phyloP scores from a whole-genome alignment of 768 basidiomycete genomes.

The Albatrellus ellisii region DNA sequence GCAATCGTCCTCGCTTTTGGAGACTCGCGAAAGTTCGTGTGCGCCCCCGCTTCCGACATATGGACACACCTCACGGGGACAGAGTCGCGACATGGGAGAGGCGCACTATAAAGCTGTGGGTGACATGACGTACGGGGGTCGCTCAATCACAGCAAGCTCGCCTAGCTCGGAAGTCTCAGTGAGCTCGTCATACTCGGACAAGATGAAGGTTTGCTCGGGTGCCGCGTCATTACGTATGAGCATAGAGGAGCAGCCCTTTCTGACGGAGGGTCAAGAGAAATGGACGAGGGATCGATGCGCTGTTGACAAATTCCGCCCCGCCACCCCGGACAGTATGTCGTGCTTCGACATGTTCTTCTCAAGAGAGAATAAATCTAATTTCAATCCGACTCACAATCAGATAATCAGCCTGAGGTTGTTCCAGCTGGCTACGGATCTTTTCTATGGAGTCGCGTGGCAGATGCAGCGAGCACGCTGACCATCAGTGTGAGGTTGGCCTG shows the following conservation, averaged over 20 bases:
- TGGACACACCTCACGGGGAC: no score
- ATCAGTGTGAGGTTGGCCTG: conserved; percentile 48
- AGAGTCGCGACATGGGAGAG: no score
- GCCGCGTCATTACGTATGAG: conserved; percentile 31
- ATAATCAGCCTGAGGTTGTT: no score
- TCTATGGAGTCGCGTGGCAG: conserved; percentile 46
- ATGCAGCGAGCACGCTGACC: conserved; percentile 37
- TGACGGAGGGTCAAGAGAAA: conserved; percentile 1
- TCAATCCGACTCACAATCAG: no score
- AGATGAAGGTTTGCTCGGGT: conserved; percentile 20
- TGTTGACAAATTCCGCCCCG: no score
- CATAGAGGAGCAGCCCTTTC: conserved; percentile 22
- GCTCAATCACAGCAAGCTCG: conserved; percentile 12
- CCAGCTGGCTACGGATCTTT: conserved; percentile 27
- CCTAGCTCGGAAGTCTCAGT: conserved; percentile 19
- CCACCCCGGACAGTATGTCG: no score
- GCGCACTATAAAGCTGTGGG: no score
- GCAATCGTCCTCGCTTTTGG: background rate
- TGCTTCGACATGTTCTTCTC: no score
- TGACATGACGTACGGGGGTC: conserved; percentile 1
- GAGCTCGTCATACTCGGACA: conserved; percentile 25
- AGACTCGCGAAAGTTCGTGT: conserved; percentile 1
- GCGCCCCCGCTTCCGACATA: conserved; percentile 15
- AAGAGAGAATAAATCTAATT: no score
- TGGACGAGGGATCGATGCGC: conserved; percentile 1